Base-by-base conservation (phyloP, 2,329 filamentous ascomycete genomes). In the Aspergillus candidus region DNA sequence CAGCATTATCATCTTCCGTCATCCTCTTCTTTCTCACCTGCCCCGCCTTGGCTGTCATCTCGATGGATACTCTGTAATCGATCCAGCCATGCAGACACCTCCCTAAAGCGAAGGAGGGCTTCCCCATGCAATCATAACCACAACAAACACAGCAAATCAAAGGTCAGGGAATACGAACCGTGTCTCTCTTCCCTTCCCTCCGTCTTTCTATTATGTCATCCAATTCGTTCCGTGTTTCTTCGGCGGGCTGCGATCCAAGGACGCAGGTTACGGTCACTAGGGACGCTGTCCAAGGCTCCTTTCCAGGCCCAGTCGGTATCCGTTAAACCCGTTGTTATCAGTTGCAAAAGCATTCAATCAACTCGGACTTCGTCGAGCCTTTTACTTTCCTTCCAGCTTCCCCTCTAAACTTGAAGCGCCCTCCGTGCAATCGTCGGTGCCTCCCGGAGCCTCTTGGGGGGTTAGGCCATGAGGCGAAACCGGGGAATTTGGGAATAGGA, bases 221-320 rank as follows among this genome's bases (percentile, higher is more conserved):
- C 44, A 46, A 12, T 40, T 34, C 38, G 44, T 39, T 48, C 47
- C 47, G 49, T 45, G 49, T 2, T 10, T 27, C 10, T 51, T 43
- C 40, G 41, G 36, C 42, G 41, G 42, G 35, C 38, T 40, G 49
- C 35, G 44, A 48, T 45, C 47, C 47, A 50, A 48, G 49, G 47
- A 33, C 34, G 40, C 22, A 36, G 32, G 27, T 18, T 32, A 49
- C 43, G 46, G 43, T 29, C 40, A 49, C 35, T 22, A 35, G 36
- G 40, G 41, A 37, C 22, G 22, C 39, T 35, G 45, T 43, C 41
- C 46, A 47, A 38, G 44, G 47, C 41, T 35, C 43, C 32, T 27
- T 27, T 27, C 31, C 15, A 43, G 47, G 47, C 44, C 49, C 49
- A 49, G 47, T 49, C 43, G 39, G 40, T 35, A 40, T 39, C 40